phyloP scores from a whole-genome alignment of 768 basidiomycete species.

The Rhizopogon sp. region DNA sequence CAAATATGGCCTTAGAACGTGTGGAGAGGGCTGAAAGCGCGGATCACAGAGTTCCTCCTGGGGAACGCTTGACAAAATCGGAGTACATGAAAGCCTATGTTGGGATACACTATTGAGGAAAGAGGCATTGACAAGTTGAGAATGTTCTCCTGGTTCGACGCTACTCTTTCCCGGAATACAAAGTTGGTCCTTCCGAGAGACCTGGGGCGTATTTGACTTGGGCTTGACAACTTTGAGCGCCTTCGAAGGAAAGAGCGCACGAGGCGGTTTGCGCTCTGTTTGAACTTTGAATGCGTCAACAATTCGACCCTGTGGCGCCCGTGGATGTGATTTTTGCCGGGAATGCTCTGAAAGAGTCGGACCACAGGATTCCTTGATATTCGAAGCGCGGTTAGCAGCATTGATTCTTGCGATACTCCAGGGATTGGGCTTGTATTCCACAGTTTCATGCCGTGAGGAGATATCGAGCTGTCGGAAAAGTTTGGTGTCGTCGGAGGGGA shows the following conservation, averaged over 20 bases:
- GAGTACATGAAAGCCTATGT: background rate
- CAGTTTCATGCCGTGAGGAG: conserved; percentile 53
- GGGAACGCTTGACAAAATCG: background rate
- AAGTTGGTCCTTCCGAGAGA: conserved; percentile 14
- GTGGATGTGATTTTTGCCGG: conserved; percentile 4
- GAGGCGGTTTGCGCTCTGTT: conserved; percentile 13
- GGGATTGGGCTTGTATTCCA: conserved; percentile 68
- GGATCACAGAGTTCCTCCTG: background rate
- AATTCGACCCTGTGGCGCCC: conserved; percentile 27
- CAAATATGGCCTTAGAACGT: background rate
- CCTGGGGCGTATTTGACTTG: conserved; percentile 4
- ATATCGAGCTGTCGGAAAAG: conserved; percentile 53
- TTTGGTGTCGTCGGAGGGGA: conserved; percentile 18
- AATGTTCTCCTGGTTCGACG: background rate
- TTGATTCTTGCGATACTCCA: conserved; percentile 81
- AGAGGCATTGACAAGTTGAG: background rate
- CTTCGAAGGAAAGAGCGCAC: background rate
- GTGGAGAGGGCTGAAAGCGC: background rate
- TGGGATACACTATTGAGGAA: background rate
- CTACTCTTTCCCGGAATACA: background rate
- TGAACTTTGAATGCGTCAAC: conserved; percentile 45
- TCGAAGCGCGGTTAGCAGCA: conserved; percentile 46
- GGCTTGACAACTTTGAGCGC: background rate
- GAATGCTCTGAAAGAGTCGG: background rate
- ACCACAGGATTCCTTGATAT: background rate